Evolutionary conservation across 495 filamentous ascomycete species (phyloP).

Genomic region (Aspergillus bertholletiae): DNA sequence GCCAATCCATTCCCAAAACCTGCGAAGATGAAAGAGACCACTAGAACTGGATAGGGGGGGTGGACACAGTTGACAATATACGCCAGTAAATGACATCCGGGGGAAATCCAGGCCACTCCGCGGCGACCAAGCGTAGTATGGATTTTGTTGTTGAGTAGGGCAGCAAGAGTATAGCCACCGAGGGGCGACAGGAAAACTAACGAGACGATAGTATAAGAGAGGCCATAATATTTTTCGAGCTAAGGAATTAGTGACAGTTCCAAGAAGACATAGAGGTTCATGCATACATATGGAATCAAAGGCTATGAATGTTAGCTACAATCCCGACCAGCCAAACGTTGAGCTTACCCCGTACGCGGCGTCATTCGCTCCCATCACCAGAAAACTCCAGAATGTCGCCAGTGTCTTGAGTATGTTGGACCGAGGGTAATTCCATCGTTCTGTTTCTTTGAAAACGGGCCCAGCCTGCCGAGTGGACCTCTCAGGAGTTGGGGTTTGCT

Average conservation of each 20-base stretch:
- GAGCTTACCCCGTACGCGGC: conserved; percentile 68
- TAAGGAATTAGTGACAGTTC: conserved; percentile 16
- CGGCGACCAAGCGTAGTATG: conserved; percentile 64
- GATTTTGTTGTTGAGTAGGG: conserved; percentile 53
- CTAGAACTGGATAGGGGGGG: conserved; percentile 56
- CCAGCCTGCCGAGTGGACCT: neutral
- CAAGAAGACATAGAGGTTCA: neutral
- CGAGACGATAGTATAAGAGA: conserved; percentile 55
- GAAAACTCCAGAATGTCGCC: conserved; percentile 65
- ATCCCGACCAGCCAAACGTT: conserved; percentile 1
- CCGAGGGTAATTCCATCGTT: conserved; percentile 63
- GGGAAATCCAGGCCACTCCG: conserved; percentile 68
- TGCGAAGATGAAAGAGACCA: conserved; percentile 54
- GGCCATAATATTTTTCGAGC: conserved; percentile 56
- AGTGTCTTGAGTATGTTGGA: conserved; percentile 65
- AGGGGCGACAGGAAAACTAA: conserved; percentile 60
- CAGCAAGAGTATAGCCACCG: conserved; percentile 53
- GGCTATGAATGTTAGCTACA: conserved; percentile 35
- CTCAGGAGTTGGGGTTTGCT: neutral
- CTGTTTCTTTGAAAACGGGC: neutral
- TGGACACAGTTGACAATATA: conserved; percentile 56
- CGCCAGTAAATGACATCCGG: conserved; percentile 60
- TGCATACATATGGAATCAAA: conserved; percentile 53
- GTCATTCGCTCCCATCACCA: conserved; percentile 81
- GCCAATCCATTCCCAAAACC: conserved; percentile 59